A percentile compares a stretch with the other conserved stretches of the same genome.
phyloP scores from a whole-genome alignment of 495 filamentous ascomycete species.

The Neurospora cerealis region DNA sequence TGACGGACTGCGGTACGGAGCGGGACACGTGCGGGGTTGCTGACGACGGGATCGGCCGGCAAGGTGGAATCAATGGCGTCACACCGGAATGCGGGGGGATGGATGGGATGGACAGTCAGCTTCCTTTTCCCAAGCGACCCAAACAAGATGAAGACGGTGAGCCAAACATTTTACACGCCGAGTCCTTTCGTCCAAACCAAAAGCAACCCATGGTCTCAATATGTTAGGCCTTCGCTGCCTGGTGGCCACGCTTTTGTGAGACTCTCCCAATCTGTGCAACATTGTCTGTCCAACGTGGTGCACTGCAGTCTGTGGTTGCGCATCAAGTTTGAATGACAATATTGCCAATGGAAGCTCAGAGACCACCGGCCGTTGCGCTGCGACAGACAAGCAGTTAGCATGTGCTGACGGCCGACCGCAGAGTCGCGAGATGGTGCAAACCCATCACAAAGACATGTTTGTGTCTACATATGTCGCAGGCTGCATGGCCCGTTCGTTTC shows the following conservation, averaged over 20 bases:
- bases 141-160: background rate
- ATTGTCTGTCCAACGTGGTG: background rate
- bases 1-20: background rate
- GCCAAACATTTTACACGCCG: background rate
- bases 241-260: background rate
- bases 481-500: background rate
- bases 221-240: background rate
- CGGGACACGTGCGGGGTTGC: background rate
- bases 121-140: background rate
- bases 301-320: background rate
- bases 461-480: background rate
- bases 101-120: background rate
- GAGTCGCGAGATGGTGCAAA: background rate
- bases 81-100: background rate
- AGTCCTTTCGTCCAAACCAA: background rate
- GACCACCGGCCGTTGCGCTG: background rate
- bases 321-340: background rate
- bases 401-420: background rate
- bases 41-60: background rate
- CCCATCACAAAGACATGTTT: background rate
- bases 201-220: background rate
- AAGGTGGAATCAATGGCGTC: background rate
- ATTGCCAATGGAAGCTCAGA: background rate
- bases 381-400: background rate
- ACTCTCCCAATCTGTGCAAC: background rate